Base-by-base conservation (phyloP, 495 filamentous ascomycete genomes). In the Daldinia decipiens region DNA sequence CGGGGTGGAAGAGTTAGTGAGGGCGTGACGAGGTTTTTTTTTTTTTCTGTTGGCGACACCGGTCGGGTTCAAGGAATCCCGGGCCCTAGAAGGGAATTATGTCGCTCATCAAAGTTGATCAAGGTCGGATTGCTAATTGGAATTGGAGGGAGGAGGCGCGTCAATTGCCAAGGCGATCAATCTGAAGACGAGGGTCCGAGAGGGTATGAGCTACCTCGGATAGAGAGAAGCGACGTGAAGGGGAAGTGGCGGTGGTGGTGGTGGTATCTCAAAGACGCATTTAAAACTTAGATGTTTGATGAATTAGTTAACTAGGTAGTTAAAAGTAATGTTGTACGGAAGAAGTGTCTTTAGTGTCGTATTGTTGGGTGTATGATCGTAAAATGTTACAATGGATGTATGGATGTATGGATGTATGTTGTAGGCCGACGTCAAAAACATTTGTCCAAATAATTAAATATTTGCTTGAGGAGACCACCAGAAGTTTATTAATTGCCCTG, bases 391-490 rank as follows among this genome's bases (percentile, higher is more conserved):
- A 36, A 36, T 36, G 32, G 1, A 50, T 70, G 55, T 8, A 47
- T 11, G 26, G n/a, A n/a, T n/a, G n/a, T n/a, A n/a, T n/a, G n/a
- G n/a, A n/a, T n/a, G n/a, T n/a, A n/a, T n/a, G n/a, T n/a, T n/a
- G n/a, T n/a, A 71, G 57, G 68, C 26, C 62, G 65, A 71, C 65
- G 62, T 71, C 57, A 53, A 66, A 66, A 62, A 59, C 50, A 53
- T 53, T 53, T 53, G 43, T 47, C 19, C 43, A 47, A n/a, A 31
- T 53, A 13, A n/a, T 12, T 9, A 53, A 53, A 53, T 53, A 53
- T 53, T 53, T 53, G 26, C 26, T 29, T 53, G 50, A 24, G 50
- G 50, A 53, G 50, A 31, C 24, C 45, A 26, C 19, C 21, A 11
- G 45, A 51, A 26, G 45, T 51, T 50, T 51, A 51, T 55, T 55